Evolutionary conservation across 164 flowering plant species (phyloP).

Genomic region (Macadamia tetraphylla): DNA sequence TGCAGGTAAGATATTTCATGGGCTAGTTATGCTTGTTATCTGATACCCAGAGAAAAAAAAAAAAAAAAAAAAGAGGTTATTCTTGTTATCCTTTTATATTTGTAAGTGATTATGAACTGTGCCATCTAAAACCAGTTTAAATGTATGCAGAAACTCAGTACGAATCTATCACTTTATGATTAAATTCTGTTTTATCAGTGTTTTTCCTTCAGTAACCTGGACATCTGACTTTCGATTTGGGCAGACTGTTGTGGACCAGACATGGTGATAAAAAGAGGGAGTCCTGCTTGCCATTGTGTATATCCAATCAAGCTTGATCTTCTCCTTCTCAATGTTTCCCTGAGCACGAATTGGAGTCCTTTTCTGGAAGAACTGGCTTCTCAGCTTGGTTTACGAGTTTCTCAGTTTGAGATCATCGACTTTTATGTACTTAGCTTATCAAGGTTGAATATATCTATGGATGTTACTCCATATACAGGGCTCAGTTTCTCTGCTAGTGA

Average conservation of each 20-base stretch:
- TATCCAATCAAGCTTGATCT: constrained; percentile 90
- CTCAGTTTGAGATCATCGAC: constrained; percentile 79
- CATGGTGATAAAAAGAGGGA: constrained; percentile 67
- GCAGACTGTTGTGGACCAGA: constrained; percentile 78
- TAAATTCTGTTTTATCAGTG: not conserved
- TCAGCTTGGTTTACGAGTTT: constrained; percentile 54
- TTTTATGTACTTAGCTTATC: constrained; percentile 63
- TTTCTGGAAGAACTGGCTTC: constrained; percentile 69
- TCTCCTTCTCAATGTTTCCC: constrained; percentile 71
- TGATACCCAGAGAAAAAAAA: no score
- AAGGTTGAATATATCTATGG: constrained; percentile 81
- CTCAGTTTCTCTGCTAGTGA: constrained; percentile 62
- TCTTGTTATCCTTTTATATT: no score
- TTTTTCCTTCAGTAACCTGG: not conserved
- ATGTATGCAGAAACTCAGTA: not conserved
- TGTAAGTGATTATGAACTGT: not conserved
- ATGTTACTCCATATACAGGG: constrained; percentile 78
- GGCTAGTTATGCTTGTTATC: not conserved
- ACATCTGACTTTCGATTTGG: constrained; percentile 2
- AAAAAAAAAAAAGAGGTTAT: not conserved
- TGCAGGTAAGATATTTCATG: constrained; percentile 44
- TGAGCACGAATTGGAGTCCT: constrained; percentile 65
- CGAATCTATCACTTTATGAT: not conserved
- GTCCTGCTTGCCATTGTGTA: constrained; percentile 73
- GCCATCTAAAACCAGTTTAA: not conserved